Evolutionary conservation across 2,329 filamentous ascomycete species (phyloP).

Genomic region (Botrytis porri): DNA sequence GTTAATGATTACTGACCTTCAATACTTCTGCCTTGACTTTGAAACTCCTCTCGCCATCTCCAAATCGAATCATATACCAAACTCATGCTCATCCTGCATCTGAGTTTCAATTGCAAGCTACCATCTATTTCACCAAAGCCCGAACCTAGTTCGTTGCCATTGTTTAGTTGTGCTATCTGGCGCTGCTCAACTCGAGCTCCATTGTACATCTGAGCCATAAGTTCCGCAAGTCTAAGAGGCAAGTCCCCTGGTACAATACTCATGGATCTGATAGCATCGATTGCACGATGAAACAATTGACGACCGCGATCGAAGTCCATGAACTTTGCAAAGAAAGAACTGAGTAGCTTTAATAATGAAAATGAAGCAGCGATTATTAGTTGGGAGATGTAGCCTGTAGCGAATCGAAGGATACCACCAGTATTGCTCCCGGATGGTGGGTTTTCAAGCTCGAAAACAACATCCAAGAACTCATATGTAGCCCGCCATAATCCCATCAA

Average conservation of each 20-base stretch:
- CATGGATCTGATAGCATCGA: constrained; percentile 66
- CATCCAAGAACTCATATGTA: constrained; percentile 65
- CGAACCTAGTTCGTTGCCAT: constrained; percentile 41
- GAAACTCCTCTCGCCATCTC: constrained; percentile 80
- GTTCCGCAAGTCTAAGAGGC: constrained; percentile 73
- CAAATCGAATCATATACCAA: constrained; percentile 81
- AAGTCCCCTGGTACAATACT: constrained; percentile 77
- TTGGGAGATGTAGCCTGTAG: constrained; percentile 76
- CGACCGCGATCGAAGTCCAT: constrained; percentile 67
- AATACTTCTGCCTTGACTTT: constrained; percentile 64
- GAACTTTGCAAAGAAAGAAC: constrained; percentile 71
- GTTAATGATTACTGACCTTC: constrained; percentile 57
- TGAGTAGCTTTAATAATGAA: constrained; percentile 73
- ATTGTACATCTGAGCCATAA: constrained; percentile 88
- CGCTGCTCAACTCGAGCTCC: constrained; percentile 43
- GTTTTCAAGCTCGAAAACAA: constrained; percentile 52
- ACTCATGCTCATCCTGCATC: constrained; percentile 81
- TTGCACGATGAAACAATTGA: constrained; percentile 67
- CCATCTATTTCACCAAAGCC: constrained; percentile 52
- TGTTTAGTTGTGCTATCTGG: constrained; percentile 43
- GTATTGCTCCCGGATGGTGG: constrained; percentile 45
- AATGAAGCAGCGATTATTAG: constrained; percentile 82
- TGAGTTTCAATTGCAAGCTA: constrained; percentile 74
- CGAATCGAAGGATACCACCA: constrained; percentile 56
- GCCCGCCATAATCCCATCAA: constrained; percentile 74